Conservation (phyloP, 352 stramenopile species). For the Phytophthora multivora region DNA sequence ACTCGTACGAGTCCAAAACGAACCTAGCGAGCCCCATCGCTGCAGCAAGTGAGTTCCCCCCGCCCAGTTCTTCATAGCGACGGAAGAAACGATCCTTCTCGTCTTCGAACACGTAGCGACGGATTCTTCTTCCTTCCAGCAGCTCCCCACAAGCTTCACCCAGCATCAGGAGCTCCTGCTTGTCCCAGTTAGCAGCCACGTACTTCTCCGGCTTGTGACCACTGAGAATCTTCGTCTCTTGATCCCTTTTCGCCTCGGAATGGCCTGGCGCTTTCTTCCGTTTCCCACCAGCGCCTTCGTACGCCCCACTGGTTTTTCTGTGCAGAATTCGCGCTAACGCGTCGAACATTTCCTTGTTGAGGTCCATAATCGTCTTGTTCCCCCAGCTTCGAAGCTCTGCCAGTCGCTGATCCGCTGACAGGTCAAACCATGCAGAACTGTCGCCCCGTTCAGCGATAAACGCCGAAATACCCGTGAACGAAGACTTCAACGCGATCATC, state of each 20-base stretch:
- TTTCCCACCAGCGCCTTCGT: slow-evolving; percentile 3
- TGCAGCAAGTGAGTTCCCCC: slow-evolving; percentile 27
- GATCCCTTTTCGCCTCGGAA: slow-evolving; percentile 15
- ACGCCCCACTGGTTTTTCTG: slow-evolving; percentile 15
- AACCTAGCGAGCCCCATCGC: slow-evolving; percentile 36
- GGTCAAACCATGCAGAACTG: slow-evolving; percentile 34
- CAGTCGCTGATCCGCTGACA: slow-evolving; percentile 28
- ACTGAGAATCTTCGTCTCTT: slow-evolving; percentile 16
- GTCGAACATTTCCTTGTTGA: slow-evolving; percentile 37
- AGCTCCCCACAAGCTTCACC: slow-evolving; percentile 42
- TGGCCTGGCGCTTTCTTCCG: slow-evolving; percentile 6
- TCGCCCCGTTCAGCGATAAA: slow-evolving; percentile 33
- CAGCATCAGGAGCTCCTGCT: slow-evolving; percentile 39
- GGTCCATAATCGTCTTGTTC: slow-evolving; percentile 41
- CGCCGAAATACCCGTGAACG: slow-evolving; percentile 29
- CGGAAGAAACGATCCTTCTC: slow-evolving; percentile 45
- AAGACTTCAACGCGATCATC: slow-evolving; percentile 48
- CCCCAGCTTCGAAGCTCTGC: slow-evolving; percentile 33
- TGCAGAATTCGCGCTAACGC: slow-evolving; percentile 29
- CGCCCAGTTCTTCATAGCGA: slow-evolving; percentile 40
- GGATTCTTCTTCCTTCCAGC: slow-evolving; percentile 36
- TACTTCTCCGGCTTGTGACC: slow-evolving; percentile 32
- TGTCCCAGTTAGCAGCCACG: slow-evolving; percentile 35
- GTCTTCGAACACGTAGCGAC: slow-evolving; percentile 48
- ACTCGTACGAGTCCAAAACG: slow-evolving; percentile 51